These are phyloP conservation scores for Sporothrix mexicana DNA, from an alignment of 2,329 filamentous ascomycete genomes.

Conservation along the genomic window DNA sequence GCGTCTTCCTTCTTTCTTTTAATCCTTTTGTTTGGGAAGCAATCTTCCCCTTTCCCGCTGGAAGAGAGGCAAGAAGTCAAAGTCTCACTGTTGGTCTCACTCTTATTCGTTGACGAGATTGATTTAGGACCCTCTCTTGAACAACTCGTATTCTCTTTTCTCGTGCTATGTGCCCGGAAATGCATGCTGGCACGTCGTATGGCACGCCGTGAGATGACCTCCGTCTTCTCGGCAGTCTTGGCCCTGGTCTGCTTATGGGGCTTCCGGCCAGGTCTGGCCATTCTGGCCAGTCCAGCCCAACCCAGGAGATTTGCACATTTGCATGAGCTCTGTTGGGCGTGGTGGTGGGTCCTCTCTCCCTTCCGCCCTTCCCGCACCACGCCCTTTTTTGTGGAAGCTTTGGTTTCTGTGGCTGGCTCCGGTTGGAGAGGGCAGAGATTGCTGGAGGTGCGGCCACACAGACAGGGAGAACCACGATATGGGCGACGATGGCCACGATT, in stretches of 20 bases:
- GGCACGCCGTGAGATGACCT: background rate
- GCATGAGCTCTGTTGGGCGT: background rate
- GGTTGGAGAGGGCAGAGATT: background rate
- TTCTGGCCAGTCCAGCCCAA: background rate
- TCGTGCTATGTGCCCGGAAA: background rate
- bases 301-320: conserved; percentile 7
- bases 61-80: background rate
- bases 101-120: background rate
- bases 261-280: background rate
- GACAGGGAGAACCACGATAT: conserved; percentile 15
- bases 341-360: background rate
- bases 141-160: background rate
- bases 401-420: background rate
- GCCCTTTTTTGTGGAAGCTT: background rate
- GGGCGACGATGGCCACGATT: conserved; percentile 8
- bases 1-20: conserved; percentile 13
- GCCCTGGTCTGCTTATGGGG: background rate
- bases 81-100: no score
- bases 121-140: no score
- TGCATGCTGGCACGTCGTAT: conserved; percentile 1
- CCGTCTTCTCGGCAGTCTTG: conserved; percentile 23
- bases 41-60: background rate
- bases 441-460: conserved; percentile 2
- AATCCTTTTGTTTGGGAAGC: background rate
- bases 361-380: conserved; percentile 16